Conservation (phyloP, 2,329 filamentous ascomycete genomes). For the Salinomyces thailandicus region DNA sequence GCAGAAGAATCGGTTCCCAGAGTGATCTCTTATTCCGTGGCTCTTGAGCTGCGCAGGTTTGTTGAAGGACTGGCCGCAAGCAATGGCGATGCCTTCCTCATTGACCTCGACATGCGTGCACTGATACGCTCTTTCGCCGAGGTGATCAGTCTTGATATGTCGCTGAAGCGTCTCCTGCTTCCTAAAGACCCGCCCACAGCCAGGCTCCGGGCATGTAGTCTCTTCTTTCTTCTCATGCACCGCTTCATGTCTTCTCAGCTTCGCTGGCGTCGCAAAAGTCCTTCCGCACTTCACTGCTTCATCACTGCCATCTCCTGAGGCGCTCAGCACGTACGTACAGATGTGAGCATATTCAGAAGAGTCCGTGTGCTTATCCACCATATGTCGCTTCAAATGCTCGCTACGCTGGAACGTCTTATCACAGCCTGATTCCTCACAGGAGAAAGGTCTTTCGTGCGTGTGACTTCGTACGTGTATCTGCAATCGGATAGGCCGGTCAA, state of each 20-base stretch:
- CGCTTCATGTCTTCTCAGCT: slow-evolving; percentile 65
- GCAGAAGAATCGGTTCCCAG: slow-evolving; percentile 63
- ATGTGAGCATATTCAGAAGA: slow-evolving; percentile 59
- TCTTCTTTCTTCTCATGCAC: slow-evolving; percentile 64
- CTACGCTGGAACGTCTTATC: slow-evolving; percentile 76
- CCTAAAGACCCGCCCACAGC: slow-evolving; percentile 73
- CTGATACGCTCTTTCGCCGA: slow-evolving; percentile 58
- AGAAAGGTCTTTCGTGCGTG: slow-evolving; percentile 71
- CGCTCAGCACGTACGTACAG: slow-evolving; percentile 46
- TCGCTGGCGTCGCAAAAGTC: slow-evolving; percentile 68
- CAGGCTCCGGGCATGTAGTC: slow-evolving; percentile 35
- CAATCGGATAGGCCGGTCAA: slow-evolving; percentile 75
- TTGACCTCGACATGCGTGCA: slow-evolving; percentile 51
- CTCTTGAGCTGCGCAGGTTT: slow-evolving; percentile 59
- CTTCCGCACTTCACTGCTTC: slow-evolving; percentile 56
- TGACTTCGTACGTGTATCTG: slow-evolving; percentile 74
- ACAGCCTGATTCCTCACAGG: slow-evolving; percentile 60
- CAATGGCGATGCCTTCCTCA: slow-evolving; percentile 31
- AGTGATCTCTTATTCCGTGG: slow-evolving; percentile 62
- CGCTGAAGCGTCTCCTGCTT: slow-evolving; percentile 79
- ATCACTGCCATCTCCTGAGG: slow-evolving; percentile 8
- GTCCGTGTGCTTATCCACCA: slow-evolving; percentile 68
- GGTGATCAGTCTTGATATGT: slow-evolving; percentile 68
- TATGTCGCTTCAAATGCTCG: slow-evolving; percentile 75
- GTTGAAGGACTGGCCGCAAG: slow-evolving; percentile 62